Evolutionary conservation across 306 rosid genomes (phyloP), one percentile per base, ranked within the genome.

Genomic region (Astragalus membranaceus): DNA sequence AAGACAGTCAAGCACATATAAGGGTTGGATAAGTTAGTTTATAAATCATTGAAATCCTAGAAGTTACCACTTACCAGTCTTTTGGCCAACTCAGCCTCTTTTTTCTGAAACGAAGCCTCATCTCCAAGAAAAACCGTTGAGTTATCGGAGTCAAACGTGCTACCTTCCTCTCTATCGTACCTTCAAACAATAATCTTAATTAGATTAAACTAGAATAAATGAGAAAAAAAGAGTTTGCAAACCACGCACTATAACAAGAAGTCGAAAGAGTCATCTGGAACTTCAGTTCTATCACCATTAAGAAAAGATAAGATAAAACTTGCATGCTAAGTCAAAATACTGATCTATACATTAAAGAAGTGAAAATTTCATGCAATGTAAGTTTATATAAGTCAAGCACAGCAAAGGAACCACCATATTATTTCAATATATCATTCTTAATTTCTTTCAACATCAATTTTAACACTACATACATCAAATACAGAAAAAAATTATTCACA

Each of bases 81-180:
- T 86, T 88, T 94, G 63, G 98, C 97, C 81, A 94, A 78, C 81
- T 94, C 98, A 13, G 97, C 97, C 84, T 94, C 98, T 82, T 90
- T 94, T 87, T 94, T 94, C 87, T 94, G 95, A 77, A 88, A 81
- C 30, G 97, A 83, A 83, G 92, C 92, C 58, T 90, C 98, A 4
- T 94, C 96, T 53, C 96, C 98, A 43, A 88, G 84, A 77, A 87
- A 94, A 57, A 79, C 48, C 6, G 97, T 87, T 5, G 98, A 84
- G 78, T 80, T 87, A 79, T 94, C 98, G 0, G 87, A 66, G 73
- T 94, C 97, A 57, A 72, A 90, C 90, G 96, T 82, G 75, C 85
- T 90, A 47, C 97, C 98, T 81, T 94, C 98, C 80, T 94, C 98
- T 81, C 95, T 87, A 79, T 94, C 98, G 71, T 94, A 94, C 98